Percentiles rank a stretch among this genome's conserved stretches.
Conservation (phyloP, 345 rosid genomes). For the Clarkia xantiana region DNA sequence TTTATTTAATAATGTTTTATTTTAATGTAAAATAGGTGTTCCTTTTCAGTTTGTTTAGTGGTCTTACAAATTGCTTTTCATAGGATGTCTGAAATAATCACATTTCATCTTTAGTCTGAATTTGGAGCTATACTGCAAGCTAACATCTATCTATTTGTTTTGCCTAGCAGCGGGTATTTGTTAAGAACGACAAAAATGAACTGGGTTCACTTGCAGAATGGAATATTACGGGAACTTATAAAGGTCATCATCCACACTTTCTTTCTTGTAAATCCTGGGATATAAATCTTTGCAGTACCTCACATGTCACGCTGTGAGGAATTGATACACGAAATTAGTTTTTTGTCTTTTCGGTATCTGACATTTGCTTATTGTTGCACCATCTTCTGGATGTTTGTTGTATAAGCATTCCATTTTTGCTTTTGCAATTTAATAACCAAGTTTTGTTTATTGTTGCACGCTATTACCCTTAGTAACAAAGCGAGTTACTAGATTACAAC, state of each 20-base stretch:
- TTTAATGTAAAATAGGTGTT: no score
- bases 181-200: slow-evolving; percentile 45
- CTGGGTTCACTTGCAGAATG: slow-evolving; percentile 63
- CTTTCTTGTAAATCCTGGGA: background rate
- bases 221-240: slow-evolving; percentile 96
- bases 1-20: no score
- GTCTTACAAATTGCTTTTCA: background rate
- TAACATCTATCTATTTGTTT: slow-evolving; percentile 1
- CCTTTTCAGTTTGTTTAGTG: no score
- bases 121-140: background rate
- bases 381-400: no score
- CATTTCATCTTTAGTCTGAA: background rate
- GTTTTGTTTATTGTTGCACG: background rate
- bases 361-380: no score
- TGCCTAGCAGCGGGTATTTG: slow-evolving; percentile 65
- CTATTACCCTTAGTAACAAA: background rate
- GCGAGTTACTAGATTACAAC: no score
- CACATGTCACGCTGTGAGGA: no score
- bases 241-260: slow-evolving; percentile 30
- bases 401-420: no score
- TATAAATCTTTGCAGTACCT: no score
- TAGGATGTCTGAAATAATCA: background rate
- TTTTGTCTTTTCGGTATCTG: no score
- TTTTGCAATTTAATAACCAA: background rate
- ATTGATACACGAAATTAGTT: background rate